Evolutionary conservation across 2,329 filamentous ascomycete genomes (phyloP).

Genomic region (Aureobasidium vineae): DNA sequence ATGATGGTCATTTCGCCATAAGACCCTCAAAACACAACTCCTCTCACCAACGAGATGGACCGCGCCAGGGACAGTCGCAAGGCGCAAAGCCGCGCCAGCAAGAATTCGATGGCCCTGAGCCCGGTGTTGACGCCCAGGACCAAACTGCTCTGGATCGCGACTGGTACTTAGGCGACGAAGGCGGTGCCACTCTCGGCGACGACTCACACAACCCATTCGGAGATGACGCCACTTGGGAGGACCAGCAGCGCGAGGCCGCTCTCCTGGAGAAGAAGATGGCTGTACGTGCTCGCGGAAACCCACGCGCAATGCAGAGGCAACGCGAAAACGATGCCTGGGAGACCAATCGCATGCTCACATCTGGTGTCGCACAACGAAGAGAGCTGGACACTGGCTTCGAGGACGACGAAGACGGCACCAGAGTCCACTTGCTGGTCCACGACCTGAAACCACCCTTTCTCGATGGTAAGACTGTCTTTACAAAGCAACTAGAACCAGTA

Average conservation of each 20-base stretch:
- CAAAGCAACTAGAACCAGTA: constrained; percentile 93
- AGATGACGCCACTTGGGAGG: constrained; percentile 68
- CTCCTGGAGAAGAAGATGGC: constrained; percentile 75
- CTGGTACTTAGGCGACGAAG: constrained; percentile 89
- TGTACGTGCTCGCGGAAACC: constrained; percentile 49
- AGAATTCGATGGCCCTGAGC: constrained; percentile 62
- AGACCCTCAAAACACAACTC: constrained; percentile 46
- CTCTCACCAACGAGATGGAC: constrained; percentile 21
- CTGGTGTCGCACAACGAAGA: constrained; percentile 86
- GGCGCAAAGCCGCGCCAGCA: constrained; percentile 50
- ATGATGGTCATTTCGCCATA: constrained; percentile 50
- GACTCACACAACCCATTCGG: constrained; percentile 93
- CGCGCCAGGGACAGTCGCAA: constrained; percentile 35
- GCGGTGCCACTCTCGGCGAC: constrained; percentile 81
- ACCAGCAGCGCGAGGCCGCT: constrained; percentile 70
- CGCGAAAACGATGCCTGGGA: constrained; percentile 98
- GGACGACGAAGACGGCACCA: constrained; percentile 84
- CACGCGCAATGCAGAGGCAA: constrained; percentile 77
- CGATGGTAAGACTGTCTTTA: constrained; percentile 93
- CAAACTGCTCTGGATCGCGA: constrained; percentile 77
- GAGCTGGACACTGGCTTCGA: constrained; percentile 80
- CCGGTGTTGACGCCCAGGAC: constrained; percentile 63
- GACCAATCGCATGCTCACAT: constrained; percentile 96
- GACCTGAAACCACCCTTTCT: constrained; percentile 92
- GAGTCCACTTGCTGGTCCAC: constrained; percentile 89